These are phyloP conservation scores for Gentiana dahurica DNA, from an alignment of 257 asterid genomes.

Conservation along the genomic window DNA sequence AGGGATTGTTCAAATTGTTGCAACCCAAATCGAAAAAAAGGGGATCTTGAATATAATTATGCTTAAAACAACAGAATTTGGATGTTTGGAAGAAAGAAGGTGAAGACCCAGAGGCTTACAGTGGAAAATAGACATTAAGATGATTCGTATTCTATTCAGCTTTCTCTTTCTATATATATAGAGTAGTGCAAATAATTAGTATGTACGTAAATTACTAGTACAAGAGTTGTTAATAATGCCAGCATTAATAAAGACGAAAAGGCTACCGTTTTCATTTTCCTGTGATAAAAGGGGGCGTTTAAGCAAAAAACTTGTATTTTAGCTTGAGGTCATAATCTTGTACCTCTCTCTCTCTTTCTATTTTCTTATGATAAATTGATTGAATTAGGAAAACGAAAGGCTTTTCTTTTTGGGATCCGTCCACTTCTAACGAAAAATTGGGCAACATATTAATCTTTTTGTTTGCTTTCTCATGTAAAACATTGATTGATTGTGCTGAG, in stretches of 20 bases:
- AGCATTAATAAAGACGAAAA: not conserved
- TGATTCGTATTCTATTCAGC: not conserved
- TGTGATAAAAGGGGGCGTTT: slow-evolving; percentile 21
- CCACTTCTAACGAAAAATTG: too few relatives aligned
- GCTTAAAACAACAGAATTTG: slow-evolving; percentile 8
- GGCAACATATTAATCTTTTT: too few relatives aligned
- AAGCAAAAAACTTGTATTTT: too few relatives aligned
- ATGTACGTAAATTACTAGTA: not conserved
- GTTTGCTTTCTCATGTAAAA: too few relatives aligned
- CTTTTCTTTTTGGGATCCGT: not conserved
- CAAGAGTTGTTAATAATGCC: not conserved
- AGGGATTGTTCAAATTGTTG: not conserved
- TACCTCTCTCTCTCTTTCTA: slow-evolving; percentile 4
- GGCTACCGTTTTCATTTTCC: slow-evolving; percentile 7
- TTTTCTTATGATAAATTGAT: not conserved
- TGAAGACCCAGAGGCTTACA: slow-evolving; percentile 1
- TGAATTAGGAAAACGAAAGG: slow-evolving; percentile 1
- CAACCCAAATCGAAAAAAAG: slow-evolving; percentile 18
- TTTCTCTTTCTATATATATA: not conserved
- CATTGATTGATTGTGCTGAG: too few relatives aligned
- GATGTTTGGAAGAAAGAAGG: not conserved
- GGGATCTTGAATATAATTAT: slow-evolving; percentile 11
- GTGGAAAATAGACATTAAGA: slow-evolving; percentile 11
- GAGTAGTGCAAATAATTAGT: slow-evolving; percentile 3
- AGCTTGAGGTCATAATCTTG: slow-evolving; percentile 12